Evolutionary conservation across 108 stramenopile genomes (phyloP).

Genomic region (Nitzschia sp.): DNA sequence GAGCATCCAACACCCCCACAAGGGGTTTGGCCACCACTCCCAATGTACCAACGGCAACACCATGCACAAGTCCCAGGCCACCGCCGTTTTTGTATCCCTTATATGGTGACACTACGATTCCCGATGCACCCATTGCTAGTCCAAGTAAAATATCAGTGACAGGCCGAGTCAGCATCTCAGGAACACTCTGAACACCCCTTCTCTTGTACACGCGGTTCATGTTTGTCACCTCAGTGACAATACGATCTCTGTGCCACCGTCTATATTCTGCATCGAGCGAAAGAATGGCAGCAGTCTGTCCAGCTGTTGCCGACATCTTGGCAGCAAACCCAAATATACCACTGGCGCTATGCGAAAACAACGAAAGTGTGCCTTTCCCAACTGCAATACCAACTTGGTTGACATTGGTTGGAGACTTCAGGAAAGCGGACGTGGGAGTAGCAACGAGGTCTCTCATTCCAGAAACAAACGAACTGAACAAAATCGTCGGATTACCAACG

Average conservation of each 20-base stretch:
- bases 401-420: constrained; percentile 85
- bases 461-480: constrained; percentile 79
- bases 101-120: constrained; percentile 70
- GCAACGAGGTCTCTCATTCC: constrained; percentile 92
- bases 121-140: constrained; percentile 62
- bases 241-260: constrained; percentile 68
- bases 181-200: constrained; percentile 53
- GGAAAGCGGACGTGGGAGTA: constrained; percentile 78
- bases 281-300: constrained; percentile 60
- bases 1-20: constrained; percentile 79
- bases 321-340: constrained; percentile 88
- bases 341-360: constrained; percentile 88
- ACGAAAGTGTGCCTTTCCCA: constrained; percentile 89
- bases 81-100: constrained; percentile 63
- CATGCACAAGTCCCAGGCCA: constrained; percentile 53
- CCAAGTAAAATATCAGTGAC: constrained; percentile 76
- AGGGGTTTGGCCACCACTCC: constrained; percentile 79
- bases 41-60: constrained; percentile 59
- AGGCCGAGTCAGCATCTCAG: constrained; percentile 62
- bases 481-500: constrained; percentile 90
- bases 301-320: constrained; percentile 68
- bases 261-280: constrained; percentile 78
- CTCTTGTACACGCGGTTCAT: constrained; percentile 63
- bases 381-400: constrained; percentile 88
- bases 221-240: constrained; percentile 66